Evolutionary conservation across 805 yeast genomes (phyloP), one percentile per base, ranked within the genome.

Genomic region (Teunomyces stri): DNA sequence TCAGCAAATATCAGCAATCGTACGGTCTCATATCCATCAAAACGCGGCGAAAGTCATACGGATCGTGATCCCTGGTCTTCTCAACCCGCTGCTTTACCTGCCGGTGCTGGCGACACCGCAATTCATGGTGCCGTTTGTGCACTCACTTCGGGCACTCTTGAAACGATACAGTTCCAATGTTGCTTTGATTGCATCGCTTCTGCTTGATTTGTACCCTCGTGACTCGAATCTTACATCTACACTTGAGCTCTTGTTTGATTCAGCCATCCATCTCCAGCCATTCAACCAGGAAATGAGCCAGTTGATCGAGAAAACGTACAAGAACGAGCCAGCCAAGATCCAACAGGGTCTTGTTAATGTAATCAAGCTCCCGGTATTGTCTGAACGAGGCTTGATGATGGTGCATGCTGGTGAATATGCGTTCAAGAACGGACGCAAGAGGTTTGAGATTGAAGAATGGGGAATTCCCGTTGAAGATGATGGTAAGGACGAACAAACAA

Each of bases 401-500:
- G 78, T 81, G 1, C 79, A 82, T 47, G 74, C 75, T 48, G 84
- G 87, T 49, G 97, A 91, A 65, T 85, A 80, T 64, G 89, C 96
- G 4, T 92, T 91, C 69, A 84, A 84, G 60, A 88, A 89, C 54
- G 92, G 96, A 11, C 78, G 87, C 52, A 81, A 82, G 64, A 82
- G 79, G 57, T 89, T 92, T 61, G 96, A 88, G 58, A 85, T 94
- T 45, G 92, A 88, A 54, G 89, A 84, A 58, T 94, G 97, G 96
- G 89, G 96, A n/a, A 94, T 94, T 43, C 98, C 99, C 0, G 96
- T 92, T 2, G 97, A 90, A 48, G 95, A 86, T 48, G 87, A 76
- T n/a, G 85, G 57, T 11, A 60, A 76, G 12, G 78, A 69, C 33
- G 58, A 47, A 44, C 53, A 31, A 61, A 31, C 74, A 16, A 63